Conservation (phyloP, 768 basidiomycete genomes). For the Podaxis sp. region DNA sequence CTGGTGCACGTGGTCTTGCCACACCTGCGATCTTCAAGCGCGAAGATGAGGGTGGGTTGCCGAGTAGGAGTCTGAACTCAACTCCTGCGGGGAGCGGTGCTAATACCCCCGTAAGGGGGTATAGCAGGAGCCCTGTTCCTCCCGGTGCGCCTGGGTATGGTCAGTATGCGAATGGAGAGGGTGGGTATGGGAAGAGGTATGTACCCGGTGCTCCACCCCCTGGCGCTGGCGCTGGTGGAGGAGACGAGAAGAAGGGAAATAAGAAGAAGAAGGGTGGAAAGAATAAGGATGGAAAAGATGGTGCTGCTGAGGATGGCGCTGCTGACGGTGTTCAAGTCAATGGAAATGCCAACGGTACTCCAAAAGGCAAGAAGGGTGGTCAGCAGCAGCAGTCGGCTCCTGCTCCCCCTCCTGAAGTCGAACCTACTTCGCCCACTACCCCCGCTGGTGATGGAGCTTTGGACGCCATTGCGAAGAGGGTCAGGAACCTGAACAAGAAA, state of each 20-base stretch:
- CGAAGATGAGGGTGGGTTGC: slow-evolving; percentile 83
- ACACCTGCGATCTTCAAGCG: slow-evolving; percentile 89
- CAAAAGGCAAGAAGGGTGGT: slow-evolving; percentile 17
- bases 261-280: slow-evolving; percentile 51
- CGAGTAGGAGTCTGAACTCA: slow-evolving; percentile 24
- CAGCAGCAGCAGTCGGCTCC: slow-evolving; percentile 18
- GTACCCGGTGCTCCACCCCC: slow-evolving; percentile 72
- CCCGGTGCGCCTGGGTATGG: slow-evolving; percentile 45
- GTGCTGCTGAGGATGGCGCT: slow-evolving; percentile 37
- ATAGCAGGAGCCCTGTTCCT: slow-evolving; percentile 50
- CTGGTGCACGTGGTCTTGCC: slow-evolving; percentile 84
- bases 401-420: slow-evolving; percentile 19
- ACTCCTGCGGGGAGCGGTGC: slow-evolving; percentile 35
- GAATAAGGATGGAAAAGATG: slow-evolving; percentile 25
- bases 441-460: slow-evolving; percentile 53
- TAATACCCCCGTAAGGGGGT: slow-evolving; percentile 59
- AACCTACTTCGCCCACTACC: slow-evolving; percentile 40
- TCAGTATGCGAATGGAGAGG: slow-evolving; percentile 27
- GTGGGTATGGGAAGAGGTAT: slow-evolving; percentile 41
- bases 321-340: slow-evolving; percentile 30
- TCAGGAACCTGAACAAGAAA: slow-evolving; percentile 94
- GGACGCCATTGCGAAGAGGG: slow-evolving; percentile 87
- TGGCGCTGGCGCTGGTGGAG: slow-evolving; percentile 33
- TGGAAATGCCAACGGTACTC: slow-evolving; percentile 2
- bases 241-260: slow-evolving; percentile 46